phyloP scores from a whole-genome alignment of 78 protist species.

The Dictyostelium purpureum region DNA sequence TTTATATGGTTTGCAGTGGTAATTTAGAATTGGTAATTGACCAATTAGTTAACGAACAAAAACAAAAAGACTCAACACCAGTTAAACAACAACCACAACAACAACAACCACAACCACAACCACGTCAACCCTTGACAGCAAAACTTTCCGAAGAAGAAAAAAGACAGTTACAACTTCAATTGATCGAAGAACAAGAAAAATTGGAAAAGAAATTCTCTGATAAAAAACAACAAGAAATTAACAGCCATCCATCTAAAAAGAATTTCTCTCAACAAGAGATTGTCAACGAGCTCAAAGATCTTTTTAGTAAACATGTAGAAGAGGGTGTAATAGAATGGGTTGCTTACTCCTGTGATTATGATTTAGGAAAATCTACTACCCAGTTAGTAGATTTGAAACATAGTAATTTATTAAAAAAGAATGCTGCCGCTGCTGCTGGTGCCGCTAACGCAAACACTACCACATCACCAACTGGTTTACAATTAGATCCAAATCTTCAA shows the following conservation, averaged over 20 bases:
- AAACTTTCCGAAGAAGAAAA: constrained; percentile 56
- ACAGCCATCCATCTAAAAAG: constrained; percentile 45
- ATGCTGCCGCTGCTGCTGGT: not conserved
- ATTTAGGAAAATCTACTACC: constrained; percentile 46
- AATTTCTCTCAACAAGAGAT: constrained; percentile 56
- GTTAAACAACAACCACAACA: not conserved
- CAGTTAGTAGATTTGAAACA: constrained; percentile 61
- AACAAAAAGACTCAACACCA: not conserved
- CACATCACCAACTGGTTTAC: not conserved
- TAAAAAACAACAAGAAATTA: constrained; percentile 16
- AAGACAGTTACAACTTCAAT: constrained; percentile 37
- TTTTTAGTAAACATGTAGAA: constrained; percentile 44
- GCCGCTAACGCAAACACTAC: not conserved
- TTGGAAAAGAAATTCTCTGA: constrained; percentile 52
- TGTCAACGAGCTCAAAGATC: constrained; percentile 54
- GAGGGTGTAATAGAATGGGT: constrained; percentile 82
- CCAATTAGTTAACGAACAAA: constrained; percentile 64
- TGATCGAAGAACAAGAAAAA: constrained; percentile 69
- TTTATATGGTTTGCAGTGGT: constrained; percentile 50
- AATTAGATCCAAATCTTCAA: not conserved
- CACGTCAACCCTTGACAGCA: constrained; percentile 26
- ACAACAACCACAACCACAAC: not conserved
- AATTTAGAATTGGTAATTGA: constrained; percentile 68
- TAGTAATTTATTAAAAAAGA: constrained; percentile 34
- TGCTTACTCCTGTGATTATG: constrained; percentile 54